Evolutionary conservation across 2,329 filamentous ascomycete species (phyloP).

Genomic region (Pestalotiopsis sp.): DNA sequence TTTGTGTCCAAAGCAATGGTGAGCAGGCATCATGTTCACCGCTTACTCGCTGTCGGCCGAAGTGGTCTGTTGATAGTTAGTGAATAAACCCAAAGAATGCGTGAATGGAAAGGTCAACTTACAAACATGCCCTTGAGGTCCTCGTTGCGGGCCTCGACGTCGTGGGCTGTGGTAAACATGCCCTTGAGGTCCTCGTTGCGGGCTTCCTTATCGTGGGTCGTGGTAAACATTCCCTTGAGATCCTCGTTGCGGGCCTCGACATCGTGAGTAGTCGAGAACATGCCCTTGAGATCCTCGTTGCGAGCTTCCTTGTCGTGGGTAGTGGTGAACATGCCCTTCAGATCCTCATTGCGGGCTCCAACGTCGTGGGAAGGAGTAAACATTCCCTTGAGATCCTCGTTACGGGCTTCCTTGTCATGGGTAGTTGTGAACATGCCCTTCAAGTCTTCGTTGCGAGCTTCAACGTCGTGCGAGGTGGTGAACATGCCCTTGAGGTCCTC

Average conservation of each 20-base stretch:
- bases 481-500: neutral
- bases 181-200: neutral
- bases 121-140: neutral
- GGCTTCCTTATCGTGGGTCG: neutral
- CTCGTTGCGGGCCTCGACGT: neutral
- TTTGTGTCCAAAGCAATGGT: neutral
- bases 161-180: neutral
- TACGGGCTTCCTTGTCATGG: neutral
- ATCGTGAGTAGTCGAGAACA: neutral
- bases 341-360: neutral
- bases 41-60: neutral
- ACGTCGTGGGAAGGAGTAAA: neutral
- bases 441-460: neutral
- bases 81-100: neutral
- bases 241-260: neutral
- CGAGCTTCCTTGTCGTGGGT: neutral
- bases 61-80: neutral
- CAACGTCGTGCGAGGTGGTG: neutral
- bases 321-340: neutral
- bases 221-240: neutral
- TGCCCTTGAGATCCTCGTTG: neutral
- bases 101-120: neutral
- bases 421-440: neutral
- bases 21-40: fast-evolving
- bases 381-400: neutral